These are phyloP conservation scores for Imleria badia DNA, from an alignment of 768 basidiomycete genomes.

Conservation along the genomic window DNA sequence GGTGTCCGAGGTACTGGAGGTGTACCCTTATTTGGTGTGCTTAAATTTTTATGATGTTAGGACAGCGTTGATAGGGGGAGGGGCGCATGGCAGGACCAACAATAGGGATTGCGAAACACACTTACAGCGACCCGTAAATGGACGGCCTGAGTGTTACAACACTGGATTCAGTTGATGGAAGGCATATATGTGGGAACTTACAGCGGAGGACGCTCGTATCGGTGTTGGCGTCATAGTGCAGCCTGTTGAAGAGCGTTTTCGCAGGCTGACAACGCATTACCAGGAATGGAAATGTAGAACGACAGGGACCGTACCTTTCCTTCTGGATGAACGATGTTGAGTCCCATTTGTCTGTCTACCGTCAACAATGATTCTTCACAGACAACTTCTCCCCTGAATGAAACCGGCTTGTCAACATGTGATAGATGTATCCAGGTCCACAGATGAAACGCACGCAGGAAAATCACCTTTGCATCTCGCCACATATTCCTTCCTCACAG, in stretches of 20 bases:
- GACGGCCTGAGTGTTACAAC: constrained; percentile 54
- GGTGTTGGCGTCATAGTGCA: constrained; percentile 77
- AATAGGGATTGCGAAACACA: constrained; percentile 4
- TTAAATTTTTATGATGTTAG: constrained; percentile 30
- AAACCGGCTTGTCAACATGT: neutral
- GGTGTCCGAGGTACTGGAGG: constrained; percentile 89
- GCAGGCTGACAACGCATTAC: constrained; percentile 55
- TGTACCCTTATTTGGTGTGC: constrained; percentile 98
- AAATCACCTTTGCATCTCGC: constrained; percentile 86
- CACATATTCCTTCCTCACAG: constrained; percentile 89
- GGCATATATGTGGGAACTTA: constrained; percentile 27
- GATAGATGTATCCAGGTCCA: neutral
- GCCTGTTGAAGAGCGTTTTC: constrained; percentile 81
- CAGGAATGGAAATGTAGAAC: neutral
- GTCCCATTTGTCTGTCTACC: constrained; percentile 93
- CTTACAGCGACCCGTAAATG: constrained; percentile 91
- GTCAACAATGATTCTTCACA: constrained; percentile 89
- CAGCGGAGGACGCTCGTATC: constrained; percentile 88
- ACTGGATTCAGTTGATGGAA: neutral
- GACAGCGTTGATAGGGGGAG: constrained; percentile 2
- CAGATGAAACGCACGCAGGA: constrained; percentile 60
- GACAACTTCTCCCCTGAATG: constrained; percentile 65
- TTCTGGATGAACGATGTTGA: constrained; percentile 93
- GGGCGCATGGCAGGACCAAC: neutral
- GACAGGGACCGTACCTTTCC: constrained; percentile 65